These are phyloP conservation scores for Hyaloscypha hepaticicola DNA, from an alignment of 495 filamentous ascomycete genomes.

Conservation along the genomic window DNA sequence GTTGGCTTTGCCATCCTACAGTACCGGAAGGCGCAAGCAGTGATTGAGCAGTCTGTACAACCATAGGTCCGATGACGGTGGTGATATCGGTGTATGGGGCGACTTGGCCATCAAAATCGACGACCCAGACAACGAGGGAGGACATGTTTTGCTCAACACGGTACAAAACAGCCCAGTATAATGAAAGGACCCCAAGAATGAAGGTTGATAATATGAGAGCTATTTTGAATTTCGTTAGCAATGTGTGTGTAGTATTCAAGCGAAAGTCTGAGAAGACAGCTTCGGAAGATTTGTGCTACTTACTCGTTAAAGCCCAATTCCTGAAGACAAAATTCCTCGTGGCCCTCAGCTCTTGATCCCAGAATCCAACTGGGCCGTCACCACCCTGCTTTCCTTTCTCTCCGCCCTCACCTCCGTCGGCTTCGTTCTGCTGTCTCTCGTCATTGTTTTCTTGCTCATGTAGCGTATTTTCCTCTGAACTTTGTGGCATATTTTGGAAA, in stretches of 20 bases:
- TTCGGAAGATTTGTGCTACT: background rate
- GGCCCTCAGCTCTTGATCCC: constrained; percentile 21
- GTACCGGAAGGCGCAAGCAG: constrained; percentile 36
- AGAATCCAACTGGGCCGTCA: constrained; percentile 19
- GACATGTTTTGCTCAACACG: constrained; percentile 47
- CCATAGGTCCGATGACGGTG: constrained; percentile 56
- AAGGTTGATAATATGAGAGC: constrained; percentile 54
- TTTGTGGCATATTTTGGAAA: background rate
- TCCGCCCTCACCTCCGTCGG: constrained; percentile 14
- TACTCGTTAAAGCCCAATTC: constrained; percentile 26
- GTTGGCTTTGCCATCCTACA: constrained; percentile 51
- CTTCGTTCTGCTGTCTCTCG: background rate
- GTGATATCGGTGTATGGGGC: constrained; percentile 48
- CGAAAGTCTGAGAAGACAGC: background rate
- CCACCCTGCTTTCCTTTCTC: background rate
- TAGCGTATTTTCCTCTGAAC: background rate
- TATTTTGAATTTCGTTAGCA: constrained; percentile 25
- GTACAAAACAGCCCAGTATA: constrained; percentile 63
- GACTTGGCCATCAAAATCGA: constrained; percentile 62
- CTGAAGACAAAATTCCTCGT: constrained; percentile 14
- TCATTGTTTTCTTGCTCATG: background rate
- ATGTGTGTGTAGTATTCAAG: background rate
- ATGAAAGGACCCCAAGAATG: constrained; percentile 53
- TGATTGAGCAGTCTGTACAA: constrained; percentile 43
- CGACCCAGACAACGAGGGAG: constrained; percentile 55